Conservation (phyloP, 352 stramenopile species). For the Phytophthora pseudosyringae region DNA sequence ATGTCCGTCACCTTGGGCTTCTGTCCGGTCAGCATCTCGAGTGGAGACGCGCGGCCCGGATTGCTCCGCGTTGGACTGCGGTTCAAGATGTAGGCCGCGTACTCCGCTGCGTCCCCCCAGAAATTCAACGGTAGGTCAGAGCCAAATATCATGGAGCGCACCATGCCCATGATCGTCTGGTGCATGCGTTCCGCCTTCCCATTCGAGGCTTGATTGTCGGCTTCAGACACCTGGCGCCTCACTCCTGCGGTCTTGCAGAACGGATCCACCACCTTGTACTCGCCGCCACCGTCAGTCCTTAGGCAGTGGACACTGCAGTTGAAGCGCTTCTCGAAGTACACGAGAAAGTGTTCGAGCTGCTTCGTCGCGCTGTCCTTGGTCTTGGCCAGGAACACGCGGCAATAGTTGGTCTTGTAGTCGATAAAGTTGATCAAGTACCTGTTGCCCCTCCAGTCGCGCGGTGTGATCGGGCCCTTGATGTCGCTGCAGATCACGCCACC, state of each 20-base stretch:
- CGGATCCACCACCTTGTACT: not conserved
- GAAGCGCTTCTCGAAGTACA: slow-evolving; percentile 11
- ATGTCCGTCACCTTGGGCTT: no score
- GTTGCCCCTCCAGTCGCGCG: not conserved
- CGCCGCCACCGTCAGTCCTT: slow-evolving; percentile 1
- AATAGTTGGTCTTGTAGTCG: slow-evolving; percentile 15
- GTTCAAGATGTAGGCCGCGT: no score
- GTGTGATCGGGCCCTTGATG: slow-evolving; percentile 7
- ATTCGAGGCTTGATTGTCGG: no score
- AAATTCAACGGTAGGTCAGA: no score
- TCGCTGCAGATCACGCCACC: slow-evolving; percentile 2
- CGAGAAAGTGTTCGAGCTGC: slow-evolving; percentile 1
- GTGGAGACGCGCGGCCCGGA: no score
- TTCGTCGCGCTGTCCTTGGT: slow-evolving; percentile 3
- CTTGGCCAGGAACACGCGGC: slow-evolving; percentile 2
- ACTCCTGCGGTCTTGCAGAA: not conserved
- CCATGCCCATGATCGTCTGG: no score
- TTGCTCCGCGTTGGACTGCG: no score
- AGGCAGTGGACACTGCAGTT: not conserved
- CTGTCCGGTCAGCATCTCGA: no score
- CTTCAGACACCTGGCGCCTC: no score
- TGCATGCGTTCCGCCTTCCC: no score
- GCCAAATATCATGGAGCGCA: no score
- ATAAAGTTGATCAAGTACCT: slow-evolving; percentile 16
- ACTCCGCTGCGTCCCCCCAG: no score